These are phyloP conservation scores for Anisodus tanguticus DNA, from an alignment of 257 asterid genomes.

Conservation along the genomic window DNA sequence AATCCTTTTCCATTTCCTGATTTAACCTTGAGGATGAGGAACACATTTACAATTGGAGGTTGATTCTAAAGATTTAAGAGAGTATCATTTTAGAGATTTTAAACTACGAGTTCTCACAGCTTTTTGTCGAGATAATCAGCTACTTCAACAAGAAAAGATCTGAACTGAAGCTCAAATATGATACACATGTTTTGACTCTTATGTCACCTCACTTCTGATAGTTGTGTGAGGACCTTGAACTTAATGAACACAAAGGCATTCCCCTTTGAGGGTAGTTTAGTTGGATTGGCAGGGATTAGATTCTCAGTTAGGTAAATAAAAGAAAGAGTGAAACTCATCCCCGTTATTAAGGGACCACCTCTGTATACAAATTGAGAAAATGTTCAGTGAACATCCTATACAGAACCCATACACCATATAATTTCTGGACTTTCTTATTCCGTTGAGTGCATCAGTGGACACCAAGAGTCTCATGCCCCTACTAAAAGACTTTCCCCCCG, in stretches of 20 bases:
- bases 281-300: not conserved
- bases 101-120: not conserved
- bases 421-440: not conserved
- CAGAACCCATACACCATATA: not conserved
- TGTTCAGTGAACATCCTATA: not conserved
- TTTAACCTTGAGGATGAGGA: not conserved
- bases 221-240: not conserved
- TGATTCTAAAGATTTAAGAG: not conserved
- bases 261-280: not conserved
- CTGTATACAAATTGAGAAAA: not conserved
- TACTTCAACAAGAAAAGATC: not conserved
- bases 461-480: not conserved
- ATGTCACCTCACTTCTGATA: not conserved
- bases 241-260: constrained; percentile 7
- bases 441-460: not conserved
- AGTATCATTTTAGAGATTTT: not conserved
- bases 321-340: not conserved
- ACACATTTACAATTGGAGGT: not conserved
- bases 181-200: not conserved
- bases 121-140: not conserved
- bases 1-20: not conserved
- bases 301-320: not conserved
- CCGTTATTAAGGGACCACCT: not conserved
- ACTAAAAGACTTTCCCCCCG: not conserved
- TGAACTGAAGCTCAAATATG: not conserved